Percentiles rank a stretch among this genome's conserved stretches.
phyloP scores from a whole-genome alignment of 345 rosid species.

The Eucalyptus marginata region DNA sequence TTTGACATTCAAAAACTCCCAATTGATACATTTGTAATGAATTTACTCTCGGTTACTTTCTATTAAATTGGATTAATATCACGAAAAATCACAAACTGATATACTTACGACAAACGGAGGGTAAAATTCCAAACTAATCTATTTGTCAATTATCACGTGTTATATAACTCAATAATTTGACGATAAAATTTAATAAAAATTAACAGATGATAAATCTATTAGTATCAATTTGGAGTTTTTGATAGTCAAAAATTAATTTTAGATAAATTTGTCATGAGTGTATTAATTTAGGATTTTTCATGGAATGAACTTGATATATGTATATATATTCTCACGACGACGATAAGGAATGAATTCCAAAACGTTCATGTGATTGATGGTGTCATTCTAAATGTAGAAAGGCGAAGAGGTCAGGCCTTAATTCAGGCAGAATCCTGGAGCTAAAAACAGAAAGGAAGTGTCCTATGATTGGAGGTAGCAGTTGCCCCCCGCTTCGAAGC shows the following conservation, averaged over 20 bases:
- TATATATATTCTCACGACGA: background rate
- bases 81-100: accelerated
- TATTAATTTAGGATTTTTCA: too few species aligned
- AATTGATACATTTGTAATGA: too few species aligned
- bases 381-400: background rate
- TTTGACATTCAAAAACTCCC: too few species aligned
- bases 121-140: accelerated
- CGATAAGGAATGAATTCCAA: background rate
- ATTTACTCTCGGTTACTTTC: accelerated
- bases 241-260: accelerated
- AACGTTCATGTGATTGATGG: background rate
- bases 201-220: too few species aligned
- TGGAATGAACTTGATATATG: background rate
- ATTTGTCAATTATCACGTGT: accelerated
- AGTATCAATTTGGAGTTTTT: accelerated
- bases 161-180: accelerated
- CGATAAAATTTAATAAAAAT: accelerated
- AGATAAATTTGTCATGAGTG: too few species aligned
- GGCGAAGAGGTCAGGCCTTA: background rate
- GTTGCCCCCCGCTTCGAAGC: background rate
- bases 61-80: accelerated
- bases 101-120: accelerated
- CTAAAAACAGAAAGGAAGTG: background rate
- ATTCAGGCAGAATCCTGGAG: background rate
- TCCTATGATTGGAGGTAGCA: background rate